Percentiles rank a stretch among this genome's conserved stretches.
Conservation (phyloP, 225 moss, liverwort and hornwort genomes). For the Sphagnum contortum region DNA sequence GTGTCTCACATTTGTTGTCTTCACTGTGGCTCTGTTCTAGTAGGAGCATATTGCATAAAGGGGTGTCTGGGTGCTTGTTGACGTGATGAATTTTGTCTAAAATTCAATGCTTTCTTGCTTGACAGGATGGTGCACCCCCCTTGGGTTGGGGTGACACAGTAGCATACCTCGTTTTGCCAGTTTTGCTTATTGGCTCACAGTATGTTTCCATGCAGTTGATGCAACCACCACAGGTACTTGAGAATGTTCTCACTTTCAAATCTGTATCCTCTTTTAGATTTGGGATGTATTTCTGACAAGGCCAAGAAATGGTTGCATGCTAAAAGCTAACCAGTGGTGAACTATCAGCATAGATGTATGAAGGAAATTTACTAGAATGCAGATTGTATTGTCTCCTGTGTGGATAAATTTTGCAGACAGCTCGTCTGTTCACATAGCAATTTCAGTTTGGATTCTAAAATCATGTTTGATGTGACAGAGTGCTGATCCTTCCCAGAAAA, state of each 20-base stretch:
- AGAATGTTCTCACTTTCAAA: neutral
- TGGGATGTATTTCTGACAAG: too few species aligned
- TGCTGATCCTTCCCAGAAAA: slow-evolving; percentile 68
- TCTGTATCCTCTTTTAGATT: neutral
- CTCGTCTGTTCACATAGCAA: neutral
- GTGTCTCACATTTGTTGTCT: too few species aligned
- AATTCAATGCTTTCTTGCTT: too few species aligned
- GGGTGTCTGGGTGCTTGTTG: too few species aligned
- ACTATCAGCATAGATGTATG: too few species aligned
- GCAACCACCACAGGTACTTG: slow-evolving; percentile 70
- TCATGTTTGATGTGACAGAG: slow-evolving; percentile 22
- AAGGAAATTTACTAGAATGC: too few species aligned
- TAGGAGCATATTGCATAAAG: too few species aligned
- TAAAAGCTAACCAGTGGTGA: too few species aligned
- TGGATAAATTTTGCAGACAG: neutral
- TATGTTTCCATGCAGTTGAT: slow-evolving; percentile 95
- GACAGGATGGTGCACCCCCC: slow-evolving; percentile 72
- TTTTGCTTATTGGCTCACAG: slow-evolving; percentile 75
- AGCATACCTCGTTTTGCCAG: slow-evolving; percentile 74
- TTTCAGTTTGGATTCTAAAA: neutral
- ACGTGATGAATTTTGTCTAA: too few species aligned
- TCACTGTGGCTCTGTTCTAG: too few species aligned
- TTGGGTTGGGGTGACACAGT: slow-evolving; percentile 81
- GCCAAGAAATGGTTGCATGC: too few species aligned
- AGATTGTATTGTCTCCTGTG: too few species aligned